These are phyloP conservation scores for Talaromyces sp. DNA, from an alignment of 2,329 filamentous ascomycete species.

Conservation along the genomic window DNA sequence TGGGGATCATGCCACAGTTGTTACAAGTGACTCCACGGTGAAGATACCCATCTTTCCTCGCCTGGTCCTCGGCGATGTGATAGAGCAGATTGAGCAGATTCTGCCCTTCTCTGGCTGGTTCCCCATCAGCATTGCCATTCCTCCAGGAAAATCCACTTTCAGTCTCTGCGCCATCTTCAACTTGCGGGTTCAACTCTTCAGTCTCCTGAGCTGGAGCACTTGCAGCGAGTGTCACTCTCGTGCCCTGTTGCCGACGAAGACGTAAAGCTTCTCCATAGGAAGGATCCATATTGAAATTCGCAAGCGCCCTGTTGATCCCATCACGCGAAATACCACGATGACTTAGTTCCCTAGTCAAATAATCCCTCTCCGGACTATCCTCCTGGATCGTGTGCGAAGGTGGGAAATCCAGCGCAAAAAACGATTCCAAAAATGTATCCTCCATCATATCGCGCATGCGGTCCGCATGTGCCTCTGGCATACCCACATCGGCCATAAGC, in stretches of 20 bases:
- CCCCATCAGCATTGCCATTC: conserved; percentile 36
- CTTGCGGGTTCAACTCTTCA: neutral
- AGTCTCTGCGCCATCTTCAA: conserved; percentile 28
- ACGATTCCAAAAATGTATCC: conserved; percentile 38
- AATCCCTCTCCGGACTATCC: conserved; percentile 28
- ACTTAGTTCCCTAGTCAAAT: conserved; percentile 32
- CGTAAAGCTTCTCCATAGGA: conserved; percentile 36
- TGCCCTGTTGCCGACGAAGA: conserved; percentile 32
- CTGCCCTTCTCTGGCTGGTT: conserved; percentile 53
- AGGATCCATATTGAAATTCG: conserved; percentile 32
- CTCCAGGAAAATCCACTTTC: conserved; percentile 42
- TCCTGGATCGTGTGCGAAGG: conserved; percentile 28
- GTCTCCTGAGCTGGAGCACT: conserved; percentile 21
- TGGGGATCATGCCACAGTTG: conserved; percentile 78
- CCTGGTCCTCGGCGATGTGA: conserved; percentile 89
- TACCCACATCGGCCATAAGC: conserved; percentile 36
- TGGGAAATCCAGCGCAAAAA: conserved; percentile 36
- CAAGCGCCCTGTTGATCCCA: conserved; percentile 32
- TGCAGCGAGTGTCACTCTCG: conserved; percentile 27
- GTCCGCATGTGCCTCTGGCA: conserved; percentile 31
- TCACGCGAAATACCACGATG: conserved; percentile 32
- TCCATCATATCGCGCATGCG: conserved; percentile 40
- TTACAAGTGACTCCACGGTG: conserved; percentile 93
- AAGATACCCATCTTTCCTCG: conserved; percentile 78
- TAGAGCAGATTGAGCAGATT: conserved; percentile 83